Conservation (phyloP, 2,329 filamentous ascomycete species). For the Dryadomyces quercus-mongolicae region DNA sequence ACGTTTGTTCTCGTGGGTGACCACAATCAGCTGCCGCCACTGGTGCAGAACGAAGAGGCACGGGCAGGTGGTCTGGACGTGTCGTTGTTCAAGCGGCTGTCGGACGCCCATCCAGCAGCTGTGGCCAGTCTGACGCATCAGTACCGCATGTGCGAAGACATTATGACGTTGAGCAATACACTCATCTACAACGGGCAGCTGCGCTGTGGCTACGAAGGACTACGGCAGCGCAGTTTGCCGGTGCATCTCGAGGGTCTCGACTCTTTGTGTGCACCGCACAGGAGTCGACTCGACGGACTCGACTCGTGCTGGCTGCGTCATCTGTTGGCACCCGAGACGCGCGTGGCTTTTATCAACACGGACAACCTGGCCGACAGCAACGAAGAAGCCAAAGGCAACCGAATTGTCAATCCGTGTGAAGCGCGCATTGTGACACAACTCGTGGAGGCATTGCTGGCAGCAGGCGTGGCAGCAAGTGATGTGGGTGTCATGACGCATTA, state of each 20-base stretch:
- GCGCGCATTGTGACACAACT: slow-evolving; percentile 66
- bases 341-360: slow-evolving; percentile 83
- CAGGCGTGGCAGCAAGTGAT: slow-evolving; percentile 61
- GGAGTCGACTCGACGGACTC: too few species aligned
- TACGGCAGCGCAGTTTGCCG: slow-evolving; percentile 56
- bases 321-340: slow-evolving; percentile 55
- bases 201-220: slow-evolving; percentile 71
- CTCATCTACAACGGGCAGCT: slow-evolving; percentile 87
- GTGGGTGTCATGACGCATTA: slow-evolving; percentile 98
- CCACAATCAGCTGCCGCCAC: slow-evolving; percentile 87
- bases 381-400: slow-evolving; percentile 68
- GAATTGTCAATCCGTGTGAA: slow-evolving; percentile 82
- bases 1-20: slow-evolving; percentile 95
- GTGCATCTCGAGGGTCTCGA: slow-evolving; percentile 47
- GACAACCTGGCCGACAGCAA: slow-evolving; percentile 57
- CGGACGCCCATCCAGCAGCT: slow-evolving; percentile 73
- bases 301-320: slow-evolving; percentile 63
- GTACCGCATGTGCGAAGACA: slow-evolving; percentile 96
- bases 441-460: slow-evolving; percentile 63
- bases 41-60: slow-evolving; percentile 87
- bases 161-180: slow-evolving; percentile 87
- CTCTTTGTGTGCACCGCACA: slow-evolving; percentile 39
- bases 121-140: slow-evolving; percentile 91
- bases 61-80: slow-evolving; percentile 78
- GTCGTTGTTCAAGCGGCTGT: slow-evolving; percentile 86